Evolutionary conservation across 176 grass and related monocot genomes (phyloP).

Genomic region (Tuctoria greenei): DNA sequence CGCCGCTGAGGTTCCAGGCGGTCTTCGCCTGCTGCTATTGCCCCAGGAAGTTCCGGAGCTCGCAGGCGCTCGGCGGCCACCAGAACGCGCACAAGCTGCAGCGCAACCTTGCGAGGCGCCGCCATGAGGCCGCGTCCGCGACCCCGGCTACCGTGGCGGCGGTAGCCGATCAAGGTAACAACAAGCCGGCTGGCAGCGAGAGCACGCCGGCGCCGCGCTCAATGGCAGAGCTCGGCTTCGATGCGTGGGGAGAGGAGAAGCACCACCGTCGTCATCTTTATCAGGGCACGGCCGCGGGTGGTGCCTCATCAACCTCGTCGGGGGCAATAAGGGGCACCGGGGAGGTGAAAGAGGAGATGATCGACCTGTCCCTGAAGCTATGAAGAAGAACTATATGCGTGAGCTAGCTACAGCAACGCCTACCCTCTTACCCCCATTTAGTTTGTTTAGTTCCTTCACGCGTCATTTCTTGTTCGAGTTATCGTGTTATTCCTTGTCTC

Average conservation of each 20-base stretch:
- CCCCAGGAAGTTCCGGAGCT: constrained; percentile 65
- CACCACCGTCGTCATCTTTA: neutral
- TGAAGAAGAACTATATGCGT: constrained; percentile 35
- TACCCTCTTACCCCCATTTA: neutral
- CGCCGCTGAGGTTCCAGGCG: constrained; percentile 47
- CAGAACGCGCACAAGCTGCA: constrained; percentile 74
- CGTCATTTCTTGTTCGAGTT: constrained; percentile 25
- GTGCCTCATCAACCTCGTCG: neutral
- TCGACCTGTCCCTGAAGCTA: constrained; percentile 66
- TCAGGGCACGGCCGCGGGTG: neutral
- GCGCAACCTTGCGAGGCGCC: constrained; percentile 59
- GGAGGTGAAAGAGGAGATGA: constrained; percentile 42
- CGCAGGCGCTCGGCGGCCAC: constrained; percentile 68
- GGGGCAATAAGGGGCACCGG: neutral
- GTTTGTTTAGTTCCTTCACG: constrained; percentile 31
- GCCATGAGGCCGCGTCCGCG: constrained; percentile 34
- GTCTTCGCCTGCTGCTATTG: constrained; percentile 74
- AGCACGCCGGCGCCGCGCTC: constrained; percentile 15
- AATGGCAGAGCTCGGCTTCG: neutral
- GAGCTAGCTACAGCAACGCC: neutral
- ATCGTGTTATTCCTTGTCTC: constrained; percentile 38
- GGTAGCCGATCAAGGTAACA: neutral
- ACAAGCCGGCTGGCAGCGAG: neutral
- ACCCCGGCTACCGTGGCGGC: neutral
- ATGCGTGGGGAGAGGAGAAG: constrained; percentile 19